These are phyloP conservation scores for Paecilomyces dactylethromorphus DNA, from an alignment of 2,329 filamentous ascomycete species.

Conservation along the genomic window DNA sequence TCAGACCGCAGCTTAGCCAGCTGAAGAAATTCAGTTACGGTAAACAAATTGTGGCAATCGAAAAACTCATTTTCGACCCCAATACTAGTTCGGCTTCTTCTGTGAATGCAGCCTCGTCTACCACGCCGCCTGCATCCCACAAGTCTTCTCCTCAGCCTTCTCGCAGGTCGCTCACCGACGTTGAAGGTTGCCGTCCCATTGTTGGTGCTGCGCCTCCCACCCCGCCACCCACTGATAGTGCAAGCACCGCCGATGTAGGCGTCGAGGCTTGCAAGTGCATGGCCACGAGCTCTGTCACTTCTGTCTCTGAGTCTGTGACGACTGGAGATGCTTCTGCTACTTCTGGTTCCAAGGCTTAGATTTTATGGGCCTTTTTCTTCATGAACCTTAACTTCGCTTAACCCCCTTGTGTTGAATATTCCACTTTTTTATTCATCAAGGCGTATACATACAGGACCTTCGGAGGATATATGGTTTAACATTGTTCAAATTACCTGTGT, in stretches of 20 bases:
- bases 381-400: constrained; percentile 18
- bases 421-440: constrained; percentile 23
- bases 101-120: constrained; percentile 25
- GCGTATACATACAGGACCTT: constrained; percentile 32
- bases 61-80: constrained; percentile 46
- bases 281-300: constrained; percentile 26
- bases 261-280: constrained; percentile 29
- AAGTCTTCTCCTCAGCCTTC: constrained; percentile 32
- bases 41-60: constrained; percentile 61
- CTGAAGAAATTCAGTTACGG: constrained; percentile 60
- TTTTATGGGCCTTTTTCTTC: constrained; percentile 15
- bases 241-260: constrained; percentile 50
- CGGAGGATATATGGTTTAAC: constrained; percentile 25
- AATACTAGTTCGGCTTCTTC: constrained; percentile 18
- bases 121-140: constrained; percentile 33
- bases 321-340: constrained; percentile 16
- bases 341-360: constrained; percentile 9
- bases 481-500: constrained; percentile 15
- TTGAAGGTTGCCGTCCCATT: constrained; percentile 40
- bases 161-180: constrained; percentile 23
- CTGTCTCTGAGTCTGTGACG: constrained; percentile 18
- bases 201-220: constrained; percentile 56
- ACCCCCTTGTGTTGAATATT: constrained; percentile 16
- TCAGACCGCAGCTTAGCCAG: constrained; percentile 55
- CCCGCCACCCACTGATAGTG: constrained; percentile 60